phyloP scores from a whole-genome alignment of 805 yeast species.

The Brettanomyces nanus region DNA sequence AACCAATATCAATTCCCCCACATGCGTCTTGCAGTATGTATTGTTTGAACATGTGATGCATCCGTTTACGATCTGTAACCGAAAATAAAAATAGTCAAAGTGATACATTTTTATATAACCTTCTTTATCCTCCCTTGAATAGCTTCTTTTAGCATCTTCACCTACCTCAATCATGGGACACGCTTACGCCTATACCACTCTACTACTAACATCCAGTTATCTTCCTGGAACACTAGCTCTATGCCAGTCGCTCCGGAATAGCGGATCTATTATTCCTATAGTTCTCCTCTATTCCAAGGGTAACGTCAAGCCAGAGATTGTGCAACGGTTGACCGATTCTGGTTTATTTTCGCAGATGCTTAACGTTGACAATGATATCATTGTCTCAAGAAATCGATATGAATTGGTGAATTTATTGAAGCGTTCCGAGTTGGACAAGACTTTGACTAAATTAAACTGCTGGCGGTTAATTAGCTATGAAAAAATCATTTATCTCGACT shows the following conservation, averaged over 20 bases:
- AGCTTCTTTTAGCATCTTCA: no score
- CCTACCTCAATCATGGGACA: no score
- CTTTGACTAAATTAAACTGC: conserved; percentile 47
- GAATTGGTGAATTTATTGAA: conserved; percentile 16
- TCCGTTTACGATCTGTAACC: no score
- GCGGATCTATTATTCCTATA: conserved; percentile 14
- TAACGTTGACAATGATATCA: conserved; percentile 16
- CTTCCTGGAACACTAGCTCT: conserved; percentile 31
- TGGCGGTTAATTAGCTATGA: conserved; percentile 40
- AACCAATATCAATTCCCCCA: no score
- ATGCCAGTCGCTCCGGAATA: conserved; percentile 18
- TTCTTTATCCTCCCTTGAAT: conserved; percentile 5
- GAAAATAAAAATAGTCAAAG: no score
- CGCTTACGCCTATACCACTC: conserved; percentile 24
- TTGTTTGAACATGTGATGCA: no score
- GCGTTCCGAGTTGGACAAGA: conserved; percentile 25
- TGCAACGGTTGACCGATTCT: conserved; percentile 8
- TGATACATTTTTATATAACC: no score
- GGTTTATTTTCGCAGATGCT: conserved; percentile 13
- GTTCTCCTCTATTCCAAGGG: conserved; percentile 17
- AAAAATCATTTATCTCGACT: conserved; percentile 51
- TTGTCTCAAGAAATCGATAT: conserved; percentile 13
- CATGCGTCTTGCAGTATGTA: no score
- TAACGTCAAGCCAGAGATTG: conserved; percentile 10
- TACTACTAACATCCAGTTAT: conserved; percentile 27